A percentile compares a stretch with the other conserved stretches of the same genome.
Conservation (phyloP, 768 basidiomycete genomes). For the Glaciozyma antarctica region DNA sequence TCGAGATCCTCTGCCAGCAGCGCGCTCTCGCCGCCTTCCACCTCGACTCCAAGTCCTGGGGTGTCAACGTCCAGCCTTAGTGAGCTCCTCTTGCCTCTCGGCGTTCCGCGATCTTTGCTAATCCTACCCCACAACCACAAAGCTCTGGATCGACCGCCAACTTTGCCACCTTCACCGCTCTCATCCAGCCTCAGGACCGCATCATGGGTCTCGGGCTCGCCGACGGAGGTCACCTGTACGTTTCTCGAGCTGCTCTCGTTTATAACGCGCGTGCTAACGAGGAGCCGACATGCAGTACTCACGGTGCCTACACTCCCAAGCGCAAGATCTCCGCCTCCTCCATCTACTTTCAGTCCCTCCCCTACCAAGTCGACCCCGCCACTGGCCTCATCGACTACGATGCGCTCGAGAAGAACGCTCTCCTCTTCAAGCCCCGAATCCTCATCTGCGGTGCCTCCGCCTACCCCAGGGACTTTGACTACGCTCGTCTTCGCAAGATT, state of each 20-base stretch:
- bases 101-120: neutral
- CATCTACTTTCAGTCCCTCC: conserved; percentile 98
- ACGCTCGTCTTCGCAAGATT: conserved; percentile 65
- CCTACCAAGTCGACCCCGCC: conserved; percentile 71
- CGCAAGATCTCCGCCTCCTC: conserved; percentile 99
- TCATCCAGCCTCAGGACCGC: conserved; percentile 93
- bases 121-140: neutral
- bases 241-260: neutral
- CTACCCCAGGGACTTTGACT: conserved; percentile 98
- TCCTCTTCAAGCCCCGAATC: conserved; percentile 88
- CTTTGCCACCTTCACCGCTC: conserved; percentile 91
- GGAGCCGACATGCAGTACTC: conserved; percentile 51
- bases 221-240: conserved; percentile 71
- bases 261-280: neutral
- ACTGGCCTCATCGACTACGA: conserved; percentile 86
- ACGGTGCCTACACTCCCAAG: conserved; percentile 81
- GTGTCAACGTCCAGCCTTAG: conserved; percentile 98
- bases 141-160: conserved; percentile 42
- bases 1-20: conserved; percentile 87
- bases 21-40: conserved; percentile 93
- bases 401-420: conserved; percentile 68
- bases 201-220: conserved; percentile 98
- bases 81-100: conserved; percentile 50
- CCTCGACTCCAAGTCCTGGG: conserved; percentile 78
- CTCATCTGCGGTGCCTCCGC: conserved; percentile 97